phyloP scores from a whole-genome alignment of 495 filamentous ascomycete genomes.

The Penicillium soppii region DNA sequence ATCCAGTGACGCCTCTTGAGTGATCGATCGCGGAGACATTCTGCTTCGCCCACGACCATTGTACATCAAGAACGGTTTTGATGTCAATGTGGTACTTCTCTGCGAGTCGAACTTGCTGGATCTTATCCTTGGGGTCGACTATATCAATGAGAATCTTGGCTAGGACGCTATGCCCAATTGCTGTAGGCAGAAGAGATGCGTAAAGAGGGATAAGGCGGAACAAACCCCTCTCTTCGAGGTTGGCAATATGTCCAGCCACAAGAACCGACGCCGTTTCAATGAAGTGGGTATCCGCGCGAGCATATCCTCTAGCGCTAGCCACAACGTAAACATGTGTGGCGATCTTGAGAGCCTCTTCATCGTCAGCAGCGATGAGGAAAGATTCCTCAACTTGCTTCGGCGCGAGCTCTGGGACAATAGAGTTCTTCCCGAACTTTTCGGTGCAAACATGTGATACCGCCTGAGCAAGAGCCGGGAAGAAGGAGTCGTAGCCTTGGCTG shows the following conservation, averaged over 20 bases:
- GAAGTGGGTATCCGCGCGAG: conserved; percentile 33
- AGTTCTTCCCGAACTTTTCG: conserved; percentile 17
- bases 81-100: conserved; percentile 53
- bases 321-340: conserved; percentile 52
- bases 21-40: conserved; percentile 34
- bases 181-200: conserved; percentile 66
- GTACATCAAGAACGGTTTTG: conserved; percentile 49
- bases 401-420: conserved; percentile 34
- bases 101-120: conserved; percentile 51
- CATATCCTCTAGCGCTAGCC: conserved; percentile 37
- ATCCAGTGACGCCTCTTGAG: conserved; percentile 26
- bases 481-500: conserved; percentile 37
- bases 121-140: conserved; percentile 53
- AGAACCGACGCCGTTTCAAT: conserved; percentile 43
- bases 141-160: conserved; percentile 61
- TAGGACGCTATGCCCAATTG: conserved; percentile 43
- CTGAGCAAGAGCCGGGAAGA: conserved; percentile 37
- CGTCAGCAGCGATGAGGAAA: conserved; percentile 37
- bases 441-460: conserved; percentile 36
- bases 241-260: conserved; percentile 72
- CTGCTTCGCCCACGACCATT: conserved; percentile 51
- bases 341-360: conserved; percentile 42
- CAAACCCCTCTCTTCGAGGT: conserved; percentile 65
- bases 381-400: conserved; percentile 32
- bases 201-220: conserved; percentile 82